Percentiles rank a stretch among this genome's conserved stretches.
Conservation (phyloP, 345 rosid genomes). For the Streptanthus diversifolius region DNA sequence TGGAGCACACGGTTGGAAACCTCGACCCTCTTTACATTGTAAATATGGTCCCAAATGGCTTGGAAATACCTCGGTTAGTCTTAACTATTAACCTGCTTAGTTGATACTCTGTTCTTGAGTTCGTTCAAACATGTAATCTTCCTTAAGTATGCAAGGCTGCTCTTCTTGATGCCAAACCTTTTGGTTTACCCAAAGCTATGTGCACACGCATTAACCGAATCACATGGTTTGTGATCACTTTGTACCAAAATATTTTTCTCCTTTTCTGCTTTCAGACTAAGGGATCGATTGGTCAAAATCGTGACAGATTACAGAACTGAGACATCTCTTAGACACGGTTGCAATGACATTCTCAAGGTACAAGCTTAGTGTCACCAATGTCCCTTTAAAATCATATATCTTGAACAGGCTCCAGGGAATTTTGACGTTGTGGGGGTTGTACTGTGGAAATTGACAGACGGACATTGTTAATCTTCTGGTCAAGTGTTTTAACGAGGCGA, state of each 20-base stretch:
- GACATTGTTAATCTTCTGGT: conserved; percentile 87
- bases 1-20: conserved; percentile 99
- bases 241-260: background rate
- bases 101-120: background rate
- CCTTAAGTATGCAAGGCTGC: background rate
- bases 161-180: conserved; percentile 10
- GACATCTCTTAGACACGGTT: conserved; percentile 95
- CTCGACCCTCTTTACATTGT: conserved; percentile 96
- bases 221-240: background rate
- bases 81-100: background rate
- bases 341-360: conserved; percentile 97
- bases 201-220: background rate
- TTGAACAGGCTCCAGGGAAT: background rate
- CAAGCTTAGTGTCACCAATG: background rate
- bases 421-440: conserved; percentile 22
- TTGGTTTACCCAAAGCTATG: background rate
- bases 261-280: conserved; percentile 53
- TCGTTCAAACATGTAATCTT: background rate
- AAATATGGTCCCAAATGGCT: conserved; percentile 94
- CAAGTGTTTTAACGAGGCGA: conserved; percentile 88
- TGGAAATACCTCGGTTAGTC: conserved; percentile 97
- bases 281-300: conserved; percentile 92
- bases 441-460: conserved; percentile 48
- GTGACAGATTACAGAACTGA: conserved; percentile 97
- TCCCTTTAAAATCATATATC: background rate